Evolutionary conservation across 2,329 filamentous ascomycete genomes (phyloP).

Genomic region (Aspergillus ochraceus): DNA sequence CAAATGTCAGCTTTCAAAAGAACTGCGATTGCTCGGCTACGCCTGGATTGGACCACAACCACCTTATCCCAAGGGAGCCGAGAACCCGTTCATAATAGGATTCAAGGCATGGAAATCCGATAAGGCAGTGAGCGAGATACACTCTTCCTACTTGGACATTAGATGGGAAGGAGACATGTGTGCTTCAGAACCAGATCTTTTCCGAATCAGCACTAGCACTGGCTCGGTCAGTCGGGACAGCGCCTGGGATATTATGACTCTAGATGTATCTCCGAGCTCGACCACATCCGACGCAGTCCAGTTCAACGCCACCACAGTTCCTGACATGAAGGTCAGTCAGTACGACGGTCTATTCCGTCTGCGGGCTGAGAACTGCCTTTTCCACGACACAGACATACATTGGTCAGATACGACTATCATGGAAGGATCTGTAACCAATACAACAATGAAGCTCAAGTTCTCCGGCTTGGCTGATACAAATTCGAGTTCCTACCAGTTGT

Average conservation of each 20-base stretch:
- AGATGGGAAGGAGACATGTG: not conserved
- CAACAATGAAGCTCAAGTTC: not conserved
- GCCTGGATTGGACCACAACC: constrained; percentile 5
- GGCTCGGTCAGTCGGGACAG: not conserved
- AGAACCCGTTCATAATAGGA: constrained; percentile 3
- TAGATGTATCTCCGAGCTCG: not conserved
- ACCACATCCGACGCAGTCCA: not conserved
- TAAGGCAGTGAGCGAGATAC: not conserved
- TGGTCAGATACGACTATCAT: not conserved
- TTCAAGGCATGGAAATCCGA: constrained; percentile 7
- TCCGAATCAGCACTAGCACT: not conserved
- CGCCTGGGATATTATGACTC: not conserved
- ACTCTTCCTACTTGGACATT: not conserved
- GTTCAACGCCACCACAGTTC: constrained; percentile 1
- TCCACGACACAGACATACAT: not conserved
- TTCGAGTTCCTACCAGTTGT: not conserved
- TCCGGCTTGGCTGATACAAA: not conserved
- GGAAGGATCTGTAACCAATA: constrained; percentile 2
- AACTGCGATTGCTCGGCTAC: constrained; percentile 3
- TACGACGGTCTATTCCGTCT: not conserved
- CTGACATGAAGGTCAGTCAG: not conserved
- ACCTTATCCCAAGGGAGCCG: not conserved
- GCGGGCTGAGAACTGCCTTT: not conserved
- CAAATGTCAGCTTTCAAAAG: not conserved
- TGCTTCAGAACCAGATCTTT: not conserved